These are phyloP conservation scores for Chytriomyces hyalinus DNA, from an alignment of 192 early-diverging fungal species.

Conservation along the genomic window DNA sequence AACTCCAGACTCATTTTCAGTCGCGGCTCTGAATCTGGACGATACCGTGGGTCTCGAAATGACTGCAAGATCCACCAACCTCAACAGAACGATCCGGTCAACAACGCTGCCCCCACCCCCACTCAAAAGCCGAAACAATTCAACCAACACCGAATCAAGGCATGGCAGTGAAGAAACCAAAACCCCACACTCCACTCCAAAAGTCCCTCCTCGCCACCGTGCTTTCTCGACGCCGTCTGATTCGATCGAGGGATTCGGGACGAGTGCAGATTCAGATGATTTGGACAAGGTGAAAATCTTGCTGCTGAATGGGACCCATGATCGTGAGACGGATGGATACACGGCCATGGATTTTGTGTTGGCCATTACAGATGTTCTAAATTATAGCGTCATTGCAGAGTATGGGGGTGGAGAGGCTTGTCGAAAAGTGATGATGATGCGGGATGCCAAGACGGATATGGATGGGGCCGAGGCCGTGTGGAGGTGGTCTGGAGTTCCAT, in stretches of 20 bases:
- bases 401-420: constrained; percentile 5
- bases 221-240: background rate
- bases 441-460: constrained; percentile 29
- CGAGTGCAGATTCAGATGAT: background rate
- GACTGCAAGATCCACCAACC: background rate
- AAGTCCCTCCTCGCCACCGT: background rate
- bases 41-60: background rate
- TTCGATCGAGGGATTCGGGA: constrained; percentile 7
- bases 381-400: constrained; percentile 51
- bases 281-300: constrained; percentile 60
- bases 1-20: background rate
- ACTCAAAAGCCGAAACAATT: background rate
- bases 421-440: constrained; percentile 18
- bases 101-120: background rate
- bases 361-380: constrained; percentile 70
- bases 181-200: no score
- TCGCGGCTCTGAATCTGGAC: background rate
- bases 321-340: constrained; percentile 71
- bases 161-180: no score
- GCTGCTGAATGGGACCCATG: constrained; percentile 70
- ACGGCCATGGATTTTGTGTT: constrained; percentile 75
- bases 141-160: no score
- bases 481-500: background rate
- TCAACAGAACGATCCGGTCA: background rate
- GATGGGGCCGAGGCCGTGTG: constrained; percentile 31